These are phyloP conservation scores for Cystobasidium ongulense DNA, from an alignment of 768 basidiomycete species.

Conservation along the genomic window DNA sequence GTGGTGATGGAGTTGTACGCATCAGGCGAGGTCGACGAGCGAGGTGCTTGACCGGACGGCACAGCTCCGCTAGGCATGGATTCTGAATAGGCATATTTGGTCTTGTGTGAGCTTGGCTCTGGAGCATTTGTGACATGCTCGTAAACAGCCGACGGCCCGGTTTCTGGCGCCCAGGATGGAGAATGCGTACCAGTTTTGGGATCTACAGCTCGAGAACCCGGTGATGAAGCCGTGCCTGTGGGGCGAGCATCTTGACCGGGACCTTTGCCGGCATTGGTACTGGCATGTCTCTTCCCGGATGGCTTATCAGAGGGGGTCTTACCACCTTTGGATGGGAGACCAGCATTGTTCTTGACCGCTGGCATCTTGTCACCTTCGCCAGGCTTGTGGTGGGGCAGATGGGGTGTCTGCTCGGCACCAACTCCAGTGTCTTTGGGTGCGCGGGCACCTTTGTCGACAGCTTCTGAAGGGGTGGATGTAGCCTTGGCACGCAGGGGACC, in stretches of 20 bases:
- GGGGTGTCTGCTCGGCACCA: conserved; percentile 7
- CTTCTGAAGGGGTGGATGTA: not conserved
- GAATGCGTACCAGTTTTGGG: conserved; percentile 22
- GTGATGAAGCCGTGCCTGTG: conserved; percentile 3
- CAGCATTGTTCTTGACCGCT: conserved; percentile 21
- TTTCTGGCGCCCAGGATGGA: conserved; percentile 16
- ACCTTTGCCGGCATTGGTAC: conserved; percentile 7
- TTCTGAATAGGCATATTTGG: conserved; percentile 9
- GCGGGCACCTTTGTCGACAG: conserved; percentile 27
- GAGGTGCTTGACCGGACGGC: conserved; percentile 14
- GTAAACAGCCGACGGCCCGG: conserved; percentile 7
- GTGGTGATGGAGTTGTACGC: not conserved
- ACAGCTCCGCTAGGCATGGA: not conserved
- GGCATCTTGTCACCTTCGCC: conserved; percentile 31
- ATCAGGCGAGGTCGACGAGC: conserved; percentile 11
- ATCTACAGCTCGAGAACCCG: conserved; percentile 26
- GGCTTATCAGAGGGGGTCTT: not conserved
- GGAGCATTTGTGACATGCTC: conserved; percentile 11
- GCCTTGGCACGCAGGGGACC: not conserved
- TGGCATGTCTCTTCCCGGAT: not conserved
- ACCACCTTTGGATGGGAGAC: not conserved
- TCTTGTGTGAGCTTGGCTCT: conserved; percentile 22
- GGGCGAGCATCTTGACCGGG: not conserved
- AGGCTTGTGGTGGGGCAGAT: conserved; percentile 22
- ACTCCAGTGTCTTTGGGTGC: conserved; percentile 15